Percentiles rank a stretch among this genome's conserved stretches.
Evolutionary conservation across 148 eudicot species (phyloP).

Genomic region (Fallopia convolvulus): DNA sequence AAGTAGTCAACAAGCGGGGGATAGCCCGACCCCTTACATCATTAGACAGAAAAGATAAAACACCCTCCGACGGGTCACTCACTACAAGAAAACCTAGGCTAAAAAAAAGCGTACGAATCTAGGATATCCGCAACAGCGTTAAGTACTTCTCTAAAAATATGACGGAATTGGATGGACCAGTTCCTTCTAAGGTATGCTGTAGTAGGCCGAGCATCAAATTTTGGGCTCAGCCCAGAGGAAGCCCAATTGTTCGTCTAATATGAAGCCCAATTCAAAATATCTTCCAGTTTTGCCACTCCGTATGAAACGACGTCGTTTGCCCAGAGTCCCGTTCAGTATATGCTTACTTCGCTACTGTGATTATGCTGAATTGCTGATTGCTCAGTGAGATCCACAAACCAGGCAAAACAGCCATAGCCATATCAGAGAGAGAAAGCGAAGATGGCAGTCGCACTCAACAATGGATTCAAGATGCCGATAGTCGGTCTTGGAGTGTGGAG

Average conservation of each 20-base stretch:
- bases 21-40: no score
- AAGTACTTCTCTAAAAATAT: no score
- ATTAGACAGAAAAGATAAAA: no score
- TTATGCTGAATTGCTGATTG: neutral
- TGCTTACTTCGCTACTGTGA: neutral
- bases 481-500: conserved; percentile 92
- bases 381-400: neutral
- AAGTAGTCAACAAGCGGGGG: no score
- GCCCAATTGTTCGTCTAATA: neutral
- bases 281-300: neutral
- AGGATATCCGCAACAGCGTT: no score
- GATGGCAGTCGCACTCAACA: conserved; percentile 58
- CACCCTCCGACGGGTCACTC: no score
- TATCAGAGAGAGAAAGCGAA: neutral
- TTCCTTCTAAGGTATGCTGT: no score
- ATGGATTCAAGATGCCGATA: conserved; percentile 77
- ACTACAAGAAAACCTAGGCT: no score
- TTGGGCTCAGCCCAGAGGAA: neutral
- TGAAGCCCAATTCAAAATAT: neutral
- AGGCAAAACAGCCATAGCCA: no score
- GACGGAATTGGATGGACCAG: no score
- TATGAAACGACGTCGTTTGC: neutral
- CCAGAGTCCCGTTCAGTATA: neutral
- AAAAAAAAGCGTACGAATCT: no score
- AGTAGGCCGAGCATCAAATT: no score